Conservation (phyloP, 257 asterid species). For the Cinchona pubescens region DNA sequence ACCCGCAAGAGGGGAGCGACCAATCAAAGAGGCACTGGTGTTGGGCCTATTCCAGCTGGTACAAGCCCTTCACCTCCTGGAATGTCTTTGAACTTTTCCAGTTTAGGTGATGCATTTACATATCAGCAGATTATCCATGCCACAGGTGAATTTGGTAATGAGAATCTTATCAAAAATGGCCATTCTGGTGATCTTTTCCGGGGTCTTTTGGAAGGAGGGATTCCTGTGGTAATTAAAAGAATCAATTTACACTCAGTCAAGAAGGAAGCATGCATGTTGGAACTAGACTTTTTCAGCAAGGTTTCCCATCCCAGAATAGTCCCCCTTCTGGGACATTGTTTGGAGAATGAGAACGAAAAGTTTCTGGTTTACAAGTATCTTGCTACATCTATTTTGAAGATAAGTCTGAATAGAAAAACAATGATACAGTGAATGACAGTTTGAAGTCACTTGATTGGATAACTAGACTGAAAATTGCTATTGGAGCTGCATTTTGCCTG, state of each 20-base stretch:
- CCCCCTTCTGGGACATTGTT: slow-evolving; percentile 81
- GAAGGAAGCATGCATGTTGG: slow-evolving; percentile 58
- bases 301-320: slow-evolving; percentile 76
- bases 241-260: slow-evolving; percentile 50
- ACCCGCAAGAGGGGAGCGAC: slow-evolving; percentile 51
- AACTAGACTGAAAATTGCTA: slow-evolving; percentile 84
- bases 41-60: slow-evolving; percentile 63
- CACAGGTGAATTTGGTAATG: slow-evolving; percentile 54
- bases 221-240: slow-evolving; percentile 66
- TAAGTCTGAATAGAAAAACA: slow-evolving; percentile 72
- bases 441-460: slow-evolving; percentile 95
- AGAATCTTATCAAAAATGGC: slow-evolving; percentile 67
- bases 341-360: slow-evolving; percentile 84
- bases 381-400: slow-evolving; percentile 91
- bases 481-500: slow-evolving; percentile 86
- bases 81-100: slow-evolving; percentile 47
- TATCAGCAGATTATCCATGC: slow-evolving; percentile 82
- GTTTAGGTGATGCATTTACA: slow-evolving; percentile 66
- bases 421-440: slow-evolving; percentile 47
- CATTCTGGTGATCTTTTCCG: slow-evolving; percentile 77
- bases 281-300: slow-evolving; percentile 66
- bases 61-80: slow-evolving; percentile 54
- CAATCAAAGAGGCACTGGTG: slow-evolving; percentile 55
- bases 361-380: slow-evolving; percentile 71
- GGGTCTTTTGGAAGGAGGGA: slow-evolving; percentile 75